Evolutionary conservation across 768 basidiomycete species (phyloP).

Genomic region (Jaapia argillacea): DNA sequence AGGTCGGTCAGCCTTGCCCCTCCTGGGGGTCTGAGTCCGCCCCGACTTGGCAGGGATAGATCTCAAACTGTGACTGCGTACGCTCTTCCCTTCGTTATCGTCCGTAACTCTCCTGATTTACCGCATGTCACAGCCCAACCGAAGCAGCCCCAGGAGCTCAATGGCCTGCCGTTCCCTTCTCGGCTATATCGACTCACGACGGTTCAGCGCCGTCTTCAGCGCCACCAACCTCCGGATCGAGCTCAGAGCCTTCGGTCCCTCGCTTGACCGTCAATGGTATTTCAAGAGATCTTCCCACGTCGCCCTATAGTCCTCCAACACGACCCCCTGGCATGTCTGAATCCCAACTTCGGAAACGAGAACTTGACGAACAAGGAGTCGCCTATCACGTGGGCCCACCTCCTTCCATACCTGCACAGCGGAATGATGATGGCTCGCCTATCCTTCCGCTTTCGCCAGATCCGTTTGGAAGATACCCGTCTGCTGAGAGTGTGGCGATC

Average conservation of each 20-base stretch:
- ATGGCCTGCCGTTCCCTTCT: conserved; percentile 39
- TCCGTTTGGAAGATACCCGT: conserved; percentile 69
- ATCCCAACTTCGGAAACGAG: conserved; percentile 30
- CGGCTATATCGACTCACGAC: conserved; percentile 9
- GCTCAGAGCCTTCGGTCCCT: conserved; percentile 41
- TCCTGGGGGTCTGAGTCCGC: neutral
- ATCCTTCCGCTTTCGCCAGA: conserved; percentile 80
- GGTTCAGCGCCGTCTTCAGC: neutral
- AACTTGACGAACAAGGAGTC: conserved; percentile 39
- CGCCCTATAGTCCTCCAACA: conserved; percentile 16
- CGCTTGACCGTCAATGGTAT: conserved; percentile 60
- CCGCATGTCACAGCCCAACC: too few relatives aligned
- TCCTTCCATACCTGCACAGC: conserved; percentile 14
- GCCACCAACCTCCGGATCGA: conserved; percentile 21
- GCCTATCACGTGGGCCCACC: conserved; percentile 33
- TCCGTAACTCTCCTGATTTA: too few relatives aligned
- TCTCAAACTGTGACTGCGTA: too few relatives aligned
- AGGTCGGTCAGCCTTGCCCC: neutral
- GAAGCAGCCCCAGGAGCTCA: neutral
- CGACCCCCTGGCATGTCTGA: conserved; percentile 34
- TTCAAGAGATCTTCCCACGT: conserved; percentile 48
- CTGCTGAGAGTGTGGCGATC: conserved; percentile 12
- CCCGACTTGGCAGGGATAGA: too few relatives aligned
- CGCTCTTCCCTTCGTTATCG: too few relatives aligned
- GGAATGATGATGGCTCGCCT: conserved; percentile 46